Base-by-base conservation (phyloP, 2,329 filamentous ascomycete species). In the Neonectria ditissima region DNA sequence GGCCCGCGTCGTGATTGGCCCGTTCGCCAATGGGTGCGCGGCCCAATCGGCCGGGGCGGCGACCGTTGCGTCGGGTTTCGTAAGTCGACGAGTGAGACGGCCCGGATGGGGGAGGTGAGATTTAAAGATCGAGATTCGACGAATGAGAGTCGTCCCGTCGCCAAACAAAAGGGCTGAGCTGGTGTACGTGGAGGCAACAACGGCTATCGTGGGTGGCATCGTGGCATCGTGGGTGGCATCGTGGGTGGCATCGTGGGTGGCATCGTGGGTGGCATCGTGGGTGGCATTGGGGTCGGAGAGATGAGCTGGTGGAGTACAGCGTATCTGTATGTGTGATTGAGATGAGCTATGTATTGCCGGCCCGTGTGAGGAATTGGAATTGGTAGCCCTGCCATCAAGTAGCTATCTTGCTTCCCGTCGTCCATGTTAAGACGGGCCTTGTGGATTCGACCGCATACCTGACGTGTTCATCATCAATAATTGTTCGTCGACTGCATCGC, bases 1-100 rank as follows among this genome's bases (percentile, higher is more conserved):
- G 26, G 18, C 20, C 24, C 34, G 65, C 43, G 39, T 65, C 30
- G 18, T 65, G 62, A 62, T 66, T 66, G 65, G 65, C 9, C 45
- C 22, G 37, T n/a, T 65, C 65, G 65, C 62, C 62, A 65, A 57
- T 34, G 30, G 16, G 14, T 9, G 3, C 26, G 59, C 44, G 2
- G 59, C 58, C 58, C 55, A 51, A 53, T 18, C 45, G 34, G 30
- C 47, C 39, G 34, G 39, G 26, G 34, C 20, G 3, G 41, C 39
- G 13, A 22, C 18, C 18, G 41, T 44, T 44, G 41, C 20, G 24
- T 22, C 41, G 41, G 43, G 14, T 22, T 22, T n/a, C 41, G 41
- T 44, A 22, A 44, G 10, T 24, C 11, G 41, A 14, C 41, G 20
- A 44, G 41, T 44, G 18, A 44, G 20, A 24, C 16, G 32, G 32